Base-by-base conservation (phyloP, 371 early-diverging fungal species). In the Saksenaea oblongispora region DNA sequence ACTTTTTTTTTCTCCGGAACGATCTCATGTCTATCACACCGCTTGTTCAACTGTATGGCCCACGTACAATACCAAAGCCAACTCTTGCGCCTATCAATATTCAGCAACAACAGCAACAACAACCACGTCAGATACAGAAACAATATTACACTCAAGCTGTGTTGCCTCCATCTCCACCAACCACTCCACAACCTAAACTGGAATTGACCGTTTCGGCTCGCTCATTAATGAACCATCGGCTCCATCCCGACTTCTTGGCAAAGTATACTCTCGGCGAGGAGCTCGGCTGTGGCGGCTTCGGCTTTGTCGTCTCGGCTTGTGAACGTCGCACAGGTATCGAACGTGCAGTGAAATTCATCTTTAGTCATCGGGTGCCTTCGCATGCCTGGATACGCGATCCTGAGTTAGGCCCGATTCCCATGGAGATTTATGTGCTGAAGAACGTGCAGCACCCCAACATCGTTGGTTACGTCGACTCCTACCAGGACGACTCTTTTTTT, bases 291-390 rank as follows among this genome's bases (percentile, higher is more conserved):
- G 94, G 94, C 55, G 94, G 91, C 4, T 92, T 90, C 69, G 94
- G 94, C 26, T 91, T 90, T 69, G 93, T 91, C 1, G 76, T 89
- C 24, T 76, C 87, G 5, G 89, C 88, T 14, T 70, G 75, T n/a
- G 83, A 89, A 53, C 69, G 70, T n/a, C 53, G 71, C 28, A 81
- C 79, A 36, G 73, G 78, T 5, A 71, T 76, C 27, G 88, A 89
- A 62, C 85, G 90, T 27, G 94, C 94, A 7, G 91, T 92, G 66
- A 94, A 94, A 70, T 90, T 93, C 65, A 90, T 94, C 58, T 79
- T 87, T 65, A 83, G 84, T 60, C 71, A 83, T 53, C 86, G 84
- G 64, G 80, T 93, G 5, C 88, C 91, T 18, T 66, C 68, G 11
- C 78, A 76, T 53, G 77, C 80, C 27, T 92, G 90, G 90, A 84